Conservation (phyloP, 441 rosid genomes). For the Bocquillonia castaneifolia region DNA sequence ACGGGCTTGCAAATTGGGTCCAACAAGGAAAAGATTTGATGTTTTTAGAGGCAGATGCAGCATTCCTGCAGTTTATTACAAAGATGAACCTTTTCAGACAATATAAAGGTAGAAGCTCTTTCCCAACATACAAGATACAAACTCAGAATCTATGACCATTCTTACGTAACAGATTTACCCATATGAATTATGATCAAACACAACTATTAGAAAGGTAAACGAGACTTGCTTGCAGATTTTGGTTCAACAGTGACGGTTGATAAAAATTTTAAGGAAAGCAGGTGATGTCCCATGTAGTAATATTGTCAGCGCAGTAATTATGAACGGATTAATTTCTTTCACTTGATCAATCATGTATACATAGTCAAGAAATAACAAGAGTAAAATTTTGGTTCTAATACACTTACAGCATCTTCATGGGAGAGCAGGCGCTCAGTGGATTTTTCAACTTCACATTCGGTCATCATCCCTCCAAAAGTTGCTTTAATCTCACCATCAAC, state of each 20-base stretch:
- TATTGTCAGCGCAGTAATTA: background rate
- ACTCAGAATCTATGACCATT: too few relatives aligned
- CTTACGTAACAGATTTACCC: too few relatives aligned
- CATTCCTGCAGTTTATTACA: too few relatives aligned
- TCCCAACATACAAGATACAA: too few relatives aligned
- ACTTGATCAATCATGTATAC: background rate
- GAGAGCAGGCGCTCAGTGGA: slow-evolving; percentile 55
- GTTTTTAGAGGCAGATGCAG: too few relatives aligned
- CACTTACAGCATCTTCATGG: slow-evolving; percentile 71
- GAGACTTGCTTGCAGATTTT: background rate
- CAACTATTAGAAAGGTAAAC: background rate
- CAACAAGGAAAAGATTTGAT: too few relatives aligned
- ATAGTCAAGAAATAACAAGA: background rate
- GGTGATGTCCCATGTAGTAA: background rate
- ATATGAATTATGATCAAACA: too few relatives aligned
- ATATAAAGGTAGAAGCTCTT: too few relatives aligned
- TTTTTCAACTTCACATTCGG: slow-evolving; percentile 55
- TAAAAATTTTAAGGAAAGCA: background rate
- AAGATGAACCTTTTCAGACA: too few relatives aligned
- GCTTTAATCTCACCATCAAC: slow-evolving; percentile 38
- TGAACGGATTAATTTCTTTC: background rate
- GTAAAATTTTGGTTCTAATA: background rate
- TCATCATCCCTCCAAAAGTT: slow-evolving; percentile 60
- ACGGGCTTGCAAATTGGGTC: too few relatives aligned
- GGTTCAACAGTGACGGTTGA: background rate